A percentile compares a stretch with the other conserved stretches of the same genome.
Evolutionary conservation across 805 yeast genomes (phyloP).

Genomic region (Candida maltosa): DNA sequence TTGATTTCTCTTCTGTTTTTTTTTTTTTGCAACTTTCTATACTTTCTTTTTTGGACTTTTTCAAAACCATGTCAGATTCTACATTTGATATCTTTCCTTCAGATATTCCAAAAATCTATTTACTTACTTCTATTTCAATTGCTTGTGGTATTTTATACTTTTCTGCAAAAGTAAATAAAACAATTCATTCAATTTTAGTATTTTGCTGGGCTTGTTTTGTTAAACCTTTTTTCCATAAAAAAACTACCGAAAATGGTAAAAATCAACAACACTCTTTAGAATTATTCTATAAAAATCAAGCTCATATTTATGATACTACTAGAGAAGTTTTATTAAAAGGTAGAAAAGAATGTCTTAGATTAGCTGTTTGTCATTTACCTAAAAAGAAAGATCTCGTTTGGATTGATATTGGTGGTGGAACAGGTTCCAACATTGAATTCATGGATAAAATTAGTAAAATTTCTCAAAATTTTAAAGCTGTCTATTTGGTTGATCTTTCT

Average conservation of each 20-base stretch:
- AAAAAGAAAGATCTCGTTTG: slow-evolving; percentile 51
- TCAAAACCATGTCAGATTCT: slow-evolving; percentile 6
- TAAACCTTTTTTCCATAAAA: slow-evolving; percentile 39
- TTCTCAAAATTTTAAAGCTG: slow-evolving; percentile 51
- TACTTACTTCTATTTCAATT: slow-evolving; percentile 15
- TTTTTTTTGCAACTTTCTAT: slow-evolving; percentile 1
- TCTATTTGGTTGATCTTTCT: slow-evolving; percentile 72
- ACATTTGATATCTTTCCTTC: slow-evolving; percentile 9
- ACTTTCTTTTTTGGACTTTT: slow-evolving; percentile 2
- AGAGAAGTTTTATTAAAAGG: slow-evolving; percentile 67
- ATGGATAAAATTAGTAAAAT: slow-evolving; percentile 59
- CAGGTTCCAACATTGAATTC: slow-evolving; percentile 77
- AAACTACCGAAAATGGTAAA: slow-evolving; percentile 13
- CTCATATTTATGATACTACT: slow-evolving; percentile 71
- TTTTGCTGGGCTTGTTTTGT: slow-evolving; percentile 54
- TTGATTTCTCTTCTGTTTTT: neutral
- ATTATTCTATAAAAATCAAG: slow-evolving; percentile 71
- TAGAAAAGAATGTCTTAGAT: slow-evolving; percentile 57
- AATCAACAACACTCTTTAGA: slow-evolving; percentile 64
- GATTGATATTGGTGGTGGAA: slow-evolving; percentile 86
- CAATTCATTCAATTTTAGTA: slow-evolving; percentile 23
- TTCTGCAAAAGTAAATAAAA: slow-evolving; percentile 16
- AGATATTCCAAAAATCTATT: slow-evolving; percentile 14
- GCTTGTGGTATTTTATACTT: slow-evolving; percentile 14
- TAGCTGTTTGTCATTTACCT: slow-evolving; percentile 56